Evolutionary conservation across 768 basidiomycete genomes (phyloP).

Genomic region (Xerocomus brunneocitrinus): DNA sequence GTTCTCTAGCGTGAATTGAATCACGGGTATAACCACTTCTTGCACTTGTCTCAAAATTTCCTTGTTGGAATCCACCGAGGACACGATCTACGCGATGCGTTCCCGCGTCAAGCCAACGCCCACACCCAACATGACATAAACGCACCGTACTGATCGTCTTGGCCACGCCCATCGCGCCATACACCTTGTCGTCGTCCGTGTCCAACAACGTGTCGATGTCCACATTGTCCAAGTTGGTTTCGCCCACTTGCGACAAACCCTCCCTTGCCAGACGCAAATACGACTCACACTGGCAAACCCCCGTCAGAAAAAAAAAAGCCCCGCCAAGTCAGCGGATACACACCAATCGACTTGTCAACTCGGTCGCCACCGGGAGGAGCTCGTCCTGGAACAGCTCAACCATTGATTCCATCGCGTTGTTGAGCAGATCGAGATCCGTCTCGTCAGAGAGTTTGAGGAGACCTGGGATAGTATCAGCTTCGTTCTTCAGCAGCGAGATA

Average conservation of each 20-base stretch:
- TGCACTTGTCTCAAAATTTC: constrained; percentile 78
- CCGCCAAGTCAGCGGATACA: constrained; percentile 22
- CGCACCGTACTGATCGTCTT: constrained; percentile 79
- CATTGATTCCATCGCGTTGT: constrained; percentile 79
- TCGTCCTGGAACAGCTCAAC: constrained; percentile 83
- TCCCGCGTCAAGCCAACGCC: background rate
- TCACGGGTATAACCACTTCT: constrained; percentile 74
- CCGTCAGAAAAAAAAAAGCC: background rate
- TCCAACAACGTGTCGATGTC: constrained; percentile 57
- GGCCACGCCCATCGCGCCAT: constrained; percentile 81
- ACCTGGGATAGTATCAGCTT: constrained; percentile 39
- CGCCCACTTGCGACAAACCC: constrained; percentile 47
- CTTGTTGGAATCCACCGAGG: constrained; percentile 65
- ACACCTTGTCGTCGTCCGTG: constrained; percentile 80
- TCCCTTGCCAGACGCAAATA: constrained; percentile 78
- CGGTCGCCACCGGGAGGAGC: constrained; percentile 78
- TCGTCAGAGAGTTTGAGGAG: constrained; percentile 89
- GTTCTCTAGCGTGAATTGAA: constrained; percentile 71
- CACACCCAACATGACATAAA: constrained; percentile 1
- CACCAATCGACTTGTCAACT: constrained; percentile 73
- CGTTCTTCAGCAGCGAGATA: background rate
- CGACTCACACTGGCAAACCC: constrained; percentile 59
- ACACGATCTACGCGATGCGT: constrained; percentile 54
- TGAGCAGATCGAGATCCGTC: constrained; percentile 83
- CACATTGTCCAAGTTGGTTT: constrained; percentile 43